Conservation (phyloP, 345 rosid genomes). For the Lagerstroemia speciosa region DNA sequence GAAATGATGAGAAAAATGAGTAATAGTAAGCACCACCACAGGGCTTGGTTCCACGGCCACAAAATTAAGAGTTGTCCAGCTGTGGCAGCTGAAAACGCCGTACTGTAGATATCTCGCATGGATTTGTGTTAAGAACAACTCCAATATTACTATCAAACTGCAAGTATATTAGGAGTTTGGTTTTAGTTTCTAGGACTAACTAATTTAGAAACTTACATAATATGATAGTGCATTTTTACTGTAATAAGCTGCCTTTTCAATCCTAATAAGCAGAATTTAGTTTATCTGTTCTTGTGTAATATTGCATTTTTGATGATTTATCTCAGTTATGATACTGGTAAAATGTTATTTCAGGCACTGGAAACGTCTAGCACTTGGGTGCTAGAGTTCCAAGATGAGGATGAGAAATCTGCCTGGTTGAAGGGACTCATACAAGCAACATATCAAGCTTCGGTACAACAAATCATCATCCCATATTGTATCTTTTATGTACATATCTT, state of each 20-base stretch:
- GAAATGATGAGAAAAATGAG: neutral
- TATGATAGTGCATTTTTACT: neutral
- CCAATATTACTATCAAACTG: neutral
- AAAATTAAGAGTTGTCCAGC: neutral
- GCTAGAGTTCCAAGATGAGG: constrained; percentile 61
- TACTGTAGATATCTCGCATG: neutral
- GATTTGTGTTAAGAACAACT: neutral
- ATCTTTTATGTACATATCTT: neutral
- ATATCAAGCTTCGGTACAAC: constrained; percentile 86
- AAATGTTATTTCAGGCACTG: constrained; percentile 46
- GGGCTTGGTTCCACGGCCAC: neutral
- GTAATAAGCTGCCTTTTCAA: neutral
- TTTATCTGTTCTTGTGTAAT: neutral
- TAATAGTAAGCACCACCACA: neutral
- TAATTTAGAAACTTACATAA: neutral
- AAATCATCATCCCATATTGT: constrained; percentile 2
- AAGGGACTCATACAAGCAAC: constrained; percentile 84
- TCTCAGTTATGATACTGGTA: neutral
- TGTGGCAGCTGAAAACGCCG: neutral
- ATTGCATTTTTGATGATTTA: neutral
- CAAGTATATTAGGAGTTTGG: neutral
- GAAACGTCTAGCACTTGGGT: constrained; percentile 94
- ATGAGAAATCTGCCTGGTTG: constrained; percentile 74
- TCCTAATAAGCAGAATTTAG: neutral
- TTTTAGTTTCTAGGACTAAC: neutral